A percentile compares a stretch with the other conserved stretches of the same genome.
These are phyloP conservation scores for Clarkia xantiana DNA, from an alignment of 345 rosid genomes.

Conservation along the genomic window DNA sequence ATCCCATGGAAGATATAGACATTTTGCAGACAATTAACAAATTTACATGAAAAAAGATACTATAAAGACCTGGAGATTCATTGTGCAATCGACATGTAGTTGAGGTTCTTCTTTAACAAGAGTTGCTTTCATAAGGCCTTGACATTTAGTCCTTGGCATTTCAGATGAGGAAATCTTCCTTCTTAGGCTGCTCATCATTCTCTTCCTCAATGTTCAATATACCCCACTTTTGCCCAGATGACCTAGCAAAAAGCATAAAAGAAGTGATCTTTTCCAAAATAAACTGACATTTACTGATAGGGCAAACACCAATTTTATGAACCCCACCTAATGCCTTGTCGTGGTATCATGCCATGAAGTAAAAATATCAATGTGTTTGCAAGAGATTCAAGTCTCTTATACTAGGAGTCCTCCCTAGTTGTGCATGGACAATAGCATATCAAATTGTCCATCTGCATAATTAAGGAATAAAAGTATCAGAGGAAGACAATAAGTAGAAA, in stretches of 20 bases:
- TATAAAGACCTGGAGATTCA: too few relatives aligned
- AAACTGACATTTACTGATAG: background rate
- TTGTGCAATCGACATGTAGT: too few relatives aligned
- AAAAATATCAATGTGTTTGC: constrained; percentile 91
- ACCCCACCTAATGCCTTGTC: constrained; percentile 92
- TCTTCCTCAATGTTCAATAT: constrained; percentile 66
- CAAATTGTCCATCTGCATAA: constrained; percentile 82
- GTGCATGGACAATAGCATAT: constrained; percentile 96
- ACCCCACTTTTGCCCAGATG: constrained; percentile 84
- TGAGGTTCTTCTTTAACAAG: too few relatives aligned
- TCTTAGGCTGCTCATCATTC: constrained; percentile 80
- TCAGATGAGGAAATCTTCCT: too few relatives aligned
- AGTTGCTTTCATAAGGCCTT: too few relatives aligned
- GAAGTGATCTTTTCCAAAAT: too few relatives aligned
- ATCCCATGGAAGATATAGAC: too few relatives aligned
- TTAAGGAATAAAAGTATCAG: background rate
- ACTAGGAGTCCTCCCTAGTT: constrained; percentile 91
- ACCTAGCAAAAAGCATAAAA: constrained; percentile 27
- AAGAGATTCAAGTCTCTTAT: constrained; percentile 96
- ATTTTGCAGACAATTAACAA: too few relatives aligned
- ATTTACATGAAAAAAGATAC: too few relatives aligned
- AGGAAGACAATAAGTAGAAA: background rate
- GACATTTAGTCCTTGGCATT: too few relatives aligned
- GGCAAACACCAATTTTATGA: constrained; percentile 1
- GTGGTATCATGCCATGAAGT: constrained; percentile 85